Evolutionary conservation across 2,329 filamentous ascomycete genomes (phyloP), one percentile per base, ranked within the genome.

Genomic region (Penicillium palitans): DNA sequence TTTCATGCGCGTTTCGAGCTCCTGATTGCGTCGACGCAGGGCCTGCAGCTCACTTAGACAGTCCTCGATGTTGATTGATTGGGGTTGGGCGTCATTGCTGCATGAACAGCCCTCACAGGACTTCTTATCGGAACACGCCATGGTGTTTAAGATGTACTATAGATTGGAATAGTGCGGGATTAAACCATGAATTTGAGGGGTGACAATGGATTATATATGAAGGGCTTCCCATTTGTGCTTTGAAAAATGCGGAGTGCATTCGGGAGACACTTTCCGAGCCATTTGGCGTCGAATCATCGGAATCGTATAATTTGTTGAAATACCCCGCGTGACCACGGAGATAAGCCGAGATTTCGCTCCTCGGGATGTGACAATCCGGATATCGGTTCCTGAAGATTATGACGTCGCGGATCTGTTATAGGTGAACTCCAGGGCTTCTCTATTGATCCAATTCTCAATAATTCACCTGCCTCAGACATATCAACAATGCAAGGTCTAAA

Each of bases 41-140:
- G 75, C 69, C 10, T 72, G 71, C 7, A 78, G 63, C 60, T 78
- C 76, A 48, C 67, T 63, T 46, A 77, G 71, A 61, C 74, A 76
- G 58, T 78, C 76, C 63, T 78, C 76, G 24, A 78, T 78, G 58
- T 74, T 67, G 46, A 74, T 62, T 3, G 66, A 58, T 42, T 64
- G 58, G 7, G 55, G 55, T 40, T 57, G 62, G 48, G 53, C 35
- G 19, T 60, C 60, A 42, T 57, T 58, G 53, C 63, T 66, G 62
- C 72, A 75, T 57, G 73, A 66, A 63, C 73, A 76, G 47, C 69
- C 72, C 10, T 72, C 68, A 35, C 73, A 76, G 49, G 67, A 70
- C n/a, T 66, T 61, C 55, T 66, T 54, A 2, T 54, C 50, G 3
- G 59, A 48, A 61, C 63, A 29, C 39, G 57, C 46, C 66, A 68